phyloP scores from a whole-genome alignment of 2,329 filamentous ascomycete genomes.

The Neurospora crassa region DNA sequence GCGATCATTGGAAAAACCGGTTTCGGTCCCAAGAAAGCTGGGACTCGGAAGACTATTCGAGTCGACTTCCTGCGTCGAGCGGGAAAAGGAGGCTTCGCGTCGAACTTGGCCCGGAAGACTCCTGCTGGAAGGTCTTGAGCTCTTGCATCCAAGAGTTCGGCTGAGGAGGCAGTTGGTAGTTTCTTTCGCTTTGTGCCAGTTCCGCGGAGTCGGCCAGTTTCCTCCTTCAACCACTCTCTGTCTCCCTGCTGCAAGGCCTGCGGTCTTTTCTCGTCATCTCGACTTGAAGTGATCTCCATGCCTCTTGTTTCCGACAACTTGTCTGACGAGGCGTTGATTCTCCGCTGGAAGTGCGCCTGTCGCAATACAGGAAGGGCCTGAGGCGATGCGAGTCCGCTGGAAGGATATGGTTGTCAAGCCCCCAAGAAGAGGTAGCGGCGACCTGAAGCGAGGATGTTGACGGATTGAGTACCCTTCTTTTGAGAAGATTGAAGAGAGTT shows the following conservation, averaged over 20 bases:
- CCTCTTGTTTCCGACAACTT: neutral
- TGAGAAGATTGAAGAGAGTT: constrained; percentile 3
- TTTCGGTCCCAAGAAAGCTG: neutral
- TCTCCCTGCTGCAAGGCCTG: constrained; percentile 12
- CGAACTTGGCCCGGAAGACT: constrained; percentile 7
- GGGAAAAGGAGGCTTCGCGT: constrained; percentile 1
- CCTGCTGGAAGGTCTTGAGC: constrained; percentile 12
- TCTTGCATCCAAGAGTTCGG: constrained; percentile 1
- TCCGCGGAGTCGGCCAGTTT: constrained; percentile 2
- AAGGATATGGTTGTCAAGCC: constrained; percentile 1
- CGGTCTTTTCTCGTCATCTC: neutral
- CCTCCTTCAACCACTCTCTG: constrained; percentile 5
- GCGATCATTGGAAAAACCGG: neutral
- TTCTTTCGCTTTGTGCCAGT: neutral
- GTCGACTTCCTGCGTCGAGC: constrained; percentile 1
- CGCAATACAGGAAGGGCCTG: constrained; percentile 7
- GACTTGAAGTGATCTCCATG: neutral
- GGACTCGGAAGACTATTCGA: neutral
- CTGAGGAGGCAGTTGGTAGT: constrained; percentile 10
- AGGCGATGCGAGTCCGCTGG: constrained; percentile 17
- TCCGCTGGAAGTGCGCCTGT: constrained; percentile 15
- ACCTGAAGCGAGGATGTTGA: constrained; percentile 11
- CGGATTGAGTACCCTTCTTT: neutral
- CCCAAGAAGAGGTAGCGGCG: constrained; percentile 2
- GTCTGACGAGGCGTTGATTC: constrained; percentile 15